Evolutionary conservation across 768 basidiomycete genomes (phyloP).

Genomic region (Mycena floridula): DNA sequence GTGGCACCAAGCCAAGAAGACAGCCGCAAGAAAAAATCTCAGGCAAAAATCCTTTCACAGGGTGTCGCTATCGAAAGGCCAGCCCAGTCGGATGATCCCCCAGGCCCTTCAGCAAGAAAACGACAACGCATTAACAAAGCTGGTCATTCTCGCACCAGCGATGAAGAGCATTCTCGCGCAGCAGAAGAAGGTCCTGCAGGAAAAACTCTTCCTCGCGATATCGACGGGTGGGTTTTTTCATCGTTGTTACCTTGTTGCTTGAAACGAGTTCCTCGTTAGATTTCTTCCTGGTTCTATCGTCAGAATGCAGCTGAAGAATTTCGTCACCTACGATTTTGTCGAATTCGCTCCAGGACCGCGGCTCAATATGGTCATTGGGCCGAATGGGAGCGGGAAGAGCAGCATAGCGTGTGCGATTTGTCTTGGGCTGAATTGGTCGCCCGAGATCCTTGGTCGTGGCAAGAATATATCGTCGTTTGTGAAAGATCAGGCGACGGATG

Average conservation of each 20-base stretch:
- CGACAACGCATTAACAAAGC: too few species aligned
- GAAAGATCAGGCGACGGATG: slow-evolving; percentile 66
- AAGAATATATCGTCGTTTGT: slow-evolving; percentile 75
- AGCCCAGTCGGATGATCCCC: too few species aligned
- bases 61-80: too few species aligned
- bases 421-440: slow-evolving; percentile 53
- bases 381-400: slow-evolving; percentile 95
- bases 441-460: slow-evolving; percentile 81
- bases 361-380: slow-evolving; percentile 95
- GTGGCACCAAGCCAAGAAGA: too few species aligned
- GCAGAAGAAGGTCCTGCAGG: too few species aligned
- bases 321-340: slow-evolving; percentile 92
- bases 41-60: too few species aligned
- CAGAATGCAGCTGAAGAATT: slow-evolving; percentile 81
- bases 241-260: slow-evolving; percentile 7
- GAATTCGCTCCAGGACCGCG: slow-evolving; percentile 88
- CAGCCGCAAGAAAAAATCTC: too few species aligned
- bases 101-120: too few species aligned
- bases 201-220: slow-evolving; percentile 65
- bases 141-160: too few species aligned
- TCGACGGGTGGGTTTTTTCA: too few species aligned
- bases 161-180: too few species aligned
- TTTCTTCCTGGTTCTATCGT: slow-evolving; percentile 93
- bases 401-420: slow-evolving; percentile 94
- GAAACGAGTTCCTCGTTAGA: slow-evolving; percentile 39